Base-by-base conservation (phyloP, 2,329 filamentous ascomycete genomes). In the Drechslerella dactyloides region DNA sequence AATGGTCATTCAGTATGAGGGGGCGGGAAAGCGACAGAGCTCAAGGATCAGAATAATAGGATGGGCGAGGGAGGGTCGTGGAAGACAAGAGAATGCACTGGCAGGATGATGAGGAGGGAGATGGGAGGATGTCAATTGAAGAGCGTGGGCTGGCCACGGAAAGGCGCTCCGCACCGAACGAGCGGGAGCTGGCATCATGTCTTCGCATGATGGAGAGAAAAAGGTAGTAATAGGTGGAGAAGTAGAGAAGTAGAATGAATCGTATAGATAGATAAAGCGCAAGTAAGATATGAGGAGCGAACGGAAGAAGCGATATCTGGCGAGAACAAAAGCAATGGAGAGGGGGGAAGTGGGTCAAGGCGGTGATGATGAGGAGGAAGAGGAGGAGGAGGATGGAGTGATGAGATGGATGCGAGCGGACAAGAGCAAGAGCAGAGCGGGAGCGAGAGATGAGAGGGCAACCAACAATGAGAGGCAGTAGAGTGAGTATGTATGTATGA, bases 401-500 rank as follows among this genome's bases (percentile, higher is more conserved):
- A 42, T 42, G 37, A 42, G 37, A 42, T 42, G 27, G 4, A n/a
- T n/a, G 27, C 59, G 70, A 21, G 46, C 60, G 73, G 68, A 66
- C 55, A 62, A 57, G 48, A 46, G 50, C 53, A 58, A 33, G 27
- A 33, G 64, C 55, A 61, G n/a, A n/a, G 65, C 37, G 64, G 61
- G 70, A 42, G 37, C 4, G 37, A 42, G 37, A 42, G 37, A 69
- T 40, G 70, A 74, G 65, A 74, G 73, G 72, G 68, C 64, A 75
- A 75, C 72, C 69, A 58, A 73, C 72, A 63, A 74, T 73, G 73
- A 70, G 54, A 74, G 65, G 37, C 11, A 42, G 37, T 42, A 42
- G 11, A 42, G 37, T 27, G 19, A 30, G 17, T 7, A 56, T 6
- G 2, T 2, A 6, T 23, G 17, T 2, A 2, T 7, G 6, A 8